Base-by-base conservation (phyloP, 2,329 filamentous ascomycete species). In the Aureobasidium lini region DNA sequence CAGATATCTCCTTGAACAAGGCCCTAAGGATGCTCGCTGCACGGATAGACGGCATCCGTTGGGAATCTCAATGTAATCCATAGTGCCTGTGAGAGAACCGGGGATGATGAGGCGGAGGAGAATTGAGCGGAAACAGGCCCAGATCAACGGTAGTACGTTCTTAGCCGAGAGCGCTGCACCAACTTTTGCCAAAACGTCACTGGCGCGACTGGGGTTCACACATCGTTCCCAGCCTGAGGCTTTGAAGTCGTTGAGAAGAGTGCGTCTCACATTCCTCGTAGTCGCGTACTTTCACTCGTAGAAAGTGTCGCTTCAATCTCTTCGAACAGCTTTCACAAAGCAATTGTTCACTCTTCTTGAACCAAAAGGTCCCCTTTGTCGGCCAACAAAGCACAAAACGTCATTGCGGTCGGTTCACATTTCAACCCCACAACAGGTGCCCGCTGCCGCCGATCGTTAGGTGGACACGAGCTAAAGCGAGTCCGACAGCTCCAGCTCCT, bases 111-210 rank as follows among this genome's bases (percentile, higher is more conserved):
- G 18, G 34, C 18, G 46, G 29, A 49, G 34, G 47, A 39, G 28
- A 28, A 50, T 23, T 50, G 32, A 37, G 49, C 37, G 49, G 28
- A 37, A 53, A 53, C 36, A 31, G 49, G 49, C 36, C 49, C 49
- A 53, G 49, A 53, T 40, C 8, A 53, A 53, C 49, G 34, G 48
- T 29, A 28, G 48, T 13, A 39, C 48, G 34, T 52, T 52, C 13
- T 37, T 43, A 54, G 50, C 50, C 50, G 50, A 54, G 50, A 37
- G 39, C 39, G 23, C 39, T 52, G 48, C 48, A 52, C 48, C 48
- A 52, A 52, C 18, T 54, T 54, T 52, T 39, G 48, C 28, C 37
- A 54, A 43, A 54, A 54, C 50, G 50, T 54, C 50, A 54, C 37
- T 54, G 50, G 37, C 4, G 37, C 4, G 32, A 18, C 23, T 50